These are phyloP conservation scores for Globisporangium orthogonon DNA, from an alignment of 352 stramenopile genomes.

Conservation along the genomic window DNA sequence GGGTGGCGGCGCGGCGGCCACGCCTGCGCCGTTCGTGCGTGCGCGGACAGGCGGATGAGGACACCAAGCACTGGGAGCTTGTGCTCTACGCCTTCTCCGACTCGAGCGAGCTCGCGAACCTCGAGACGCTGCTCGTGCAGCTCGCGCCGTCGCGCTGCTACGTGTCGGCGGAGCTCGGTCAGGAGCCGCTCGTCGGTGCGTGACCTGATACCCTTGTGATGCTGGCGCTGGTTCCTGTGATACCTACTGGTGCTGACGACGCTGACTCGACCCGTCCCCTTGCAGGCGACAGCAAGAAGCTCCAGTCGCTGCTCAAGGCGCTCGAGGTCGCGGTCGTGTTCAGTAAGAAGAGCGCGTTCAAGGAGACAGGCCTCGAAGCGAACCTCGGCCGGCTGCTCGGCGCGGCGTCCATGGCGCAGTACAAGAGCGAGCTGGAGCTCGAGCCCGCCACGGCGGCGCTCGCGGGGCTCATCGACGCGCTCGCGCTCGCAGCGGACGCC, in stretches of 20 bases:
- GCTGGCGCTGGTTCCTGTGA: too few relatives aligned
- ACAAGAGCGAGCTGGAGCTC: constrained; percentile 67
- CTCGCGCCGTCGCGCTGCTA: constrained; percentile 71
- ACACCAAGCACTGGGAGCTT: constrained; percentile 83
- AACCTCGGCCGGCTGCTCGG: constrained; percentile 64
- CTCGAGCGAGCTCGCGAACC: constrained; percentile 75
- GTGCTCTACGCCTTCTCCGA: constrained; percentile 78
- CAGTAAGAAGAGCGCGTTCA: constrained; percentile 71
- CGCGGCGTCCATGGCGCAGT: constrained; percentile 40
- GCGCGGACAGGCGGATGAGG: constrained; percentile 57
- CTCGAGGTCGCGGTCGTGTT: constrained; percentile 53
- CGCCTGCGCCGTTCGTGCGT: constrained; percentile 69
- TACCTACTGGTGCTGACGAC: not conserved
- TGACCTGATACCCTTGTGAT: not conserved
- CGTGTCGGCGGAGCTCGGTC: constrained; percentile 46
- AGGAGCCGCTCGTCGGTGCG: constrained; percentile 40
- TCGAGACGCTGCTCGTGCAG: constrained; percentile 83
- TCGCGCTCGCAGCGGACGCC: constrained; percentile 63
- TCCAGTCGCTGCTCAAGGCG: constrained; percentile 63
- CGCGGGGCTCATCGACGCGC: constrained; percentile 53
- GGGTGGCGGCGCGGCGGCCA: constrained; percentile 64
- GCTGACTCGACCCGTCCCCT: too few relatives aligned
- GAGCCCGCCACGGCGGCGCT: constrained; percentile 61
- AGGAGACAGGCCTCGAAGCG: constrained; percentile 43
- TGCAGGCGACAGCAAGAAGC: constrained; percentile 71